Evolutionary conservation across 345 rosid genomes (phyloP).

Genomic region (Chamaenerion angustifolium): DNA sequence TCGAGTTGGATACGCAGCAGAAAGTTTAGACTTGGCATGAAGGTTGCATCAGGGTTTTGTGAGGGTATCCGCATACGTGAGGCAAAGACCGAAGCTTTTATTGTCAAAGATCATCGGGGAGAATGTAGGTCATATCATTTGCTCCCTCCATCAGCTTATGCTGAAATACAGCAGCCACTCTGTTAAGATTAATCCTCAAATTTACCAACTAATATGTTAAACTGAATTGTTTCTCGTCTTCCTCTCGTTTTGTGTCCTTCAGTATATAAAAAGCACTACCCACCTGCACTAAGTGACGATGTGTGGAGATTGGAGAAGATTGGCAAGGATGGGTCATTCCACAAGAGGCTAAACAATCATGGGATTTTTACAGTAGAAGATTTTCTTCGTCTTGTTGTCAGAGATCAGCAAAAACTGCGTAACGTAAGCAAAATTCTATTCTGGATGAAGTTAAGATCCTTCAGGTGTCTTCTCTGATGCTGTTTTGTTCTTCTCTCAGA

Average conservation of each 20-base stretch:
- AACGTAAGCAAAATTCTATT: constrained; percentile 38
- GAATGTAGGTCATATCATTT: constrained; percentile 38
- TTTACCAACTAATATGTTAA: neutral
- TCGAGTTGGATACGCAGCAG: constrained; percentile 99
- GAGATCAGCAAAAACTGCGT: constrained; percentile 61
- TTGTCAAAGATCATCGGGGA: constrained; percentile 95
- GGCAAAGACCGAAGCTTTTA: constrained; percentile 96
- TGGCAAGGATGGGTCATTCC: constrained; percentile 97
- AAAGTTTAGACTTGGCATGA: constrained; percentile 88
- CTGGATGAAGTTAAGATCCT: constrained; percentile 8
- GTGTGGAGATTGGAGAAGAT: constrained; percentile 99
- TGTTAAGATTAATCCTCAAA: neutral
- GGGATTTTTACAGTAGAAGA: constrained; percentile 61
- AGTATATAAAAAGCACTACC: constrained; percentile 99
- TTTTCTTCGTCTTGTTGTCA: constrained; percentile 61
- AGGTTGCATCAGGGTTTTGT: constrained; percentile 56
- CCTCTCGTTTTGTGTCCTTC: constrained; percentile 9
- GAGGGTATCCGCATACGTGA: constrained; percentile 80
- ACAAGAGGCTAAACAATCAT: constrained; percentile 47
- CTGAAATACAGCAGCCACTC: too few relatives aligned
- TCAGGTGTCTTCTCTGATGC: neutral
- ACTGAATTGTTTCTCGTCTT: constrained; percentile 4
- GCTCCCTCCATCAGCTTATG: neutral
- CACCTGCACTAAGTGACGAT: constrained; percentile 70
- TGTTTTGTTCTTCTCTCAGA: constrained; percentile 20